Conservation (phyloP, 1,284 basidiomycete genomes). For the Rhodotorula glutinis region DNA sequence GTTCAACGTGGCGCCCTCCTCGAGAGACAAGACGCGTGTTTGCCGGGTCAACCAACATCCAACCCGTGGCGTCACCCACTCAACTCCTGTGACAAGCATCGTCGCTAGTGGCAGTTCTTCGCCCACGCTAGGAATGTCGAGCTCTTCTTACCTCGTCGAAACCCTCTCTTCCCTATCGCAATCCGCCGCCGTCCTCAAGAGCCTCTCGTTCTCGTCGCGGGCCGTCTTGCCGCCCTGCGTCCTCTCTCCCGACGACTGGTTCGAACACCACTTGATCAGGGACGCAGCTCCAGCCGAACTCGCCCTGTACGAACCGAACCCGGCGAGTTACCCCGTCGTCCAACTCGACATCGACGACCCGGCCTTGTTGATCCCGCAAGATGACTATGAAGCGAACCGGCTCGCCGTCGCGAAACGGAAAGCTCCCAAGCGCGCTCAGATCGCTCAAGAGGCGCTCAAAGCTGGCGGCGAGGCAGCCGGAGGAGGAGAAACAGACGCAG, state of each 20-base stretch:
- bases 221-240: constrained; percentile 27
- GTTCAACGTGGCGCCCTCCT: not conserved
- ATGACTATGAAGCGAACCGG: constrained; percentile 15
- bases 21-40: no score
- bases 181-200: constrained; percentile 13
- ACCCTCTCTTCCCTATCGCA: constrained; percentile 17
- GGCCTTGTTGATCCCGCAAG: not conserved
- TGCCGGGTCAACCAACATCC: not conserved
- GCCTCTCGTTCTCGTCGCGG: constrained; percentile 12
- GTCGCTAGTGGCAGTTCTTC: no score
- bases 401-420: constrained; percentile 22
- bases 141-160: constrained; percentile 3
- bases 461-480: no score
- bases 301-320: constrained; percentile 31
- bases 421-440: constrained; percentile 18
- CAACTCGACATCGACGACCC: constrained; percentile 3
- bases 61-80: no score
- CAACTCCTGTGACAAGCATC: no score
- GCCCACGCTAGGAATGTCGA: no score
- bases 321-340: constrained; percentile 6
- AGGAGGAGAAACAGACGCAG: not conserved
- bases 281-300: constrained; percentile 39
- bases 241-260: constrained; percentile 25
- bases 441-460: constrained; percentile 26
- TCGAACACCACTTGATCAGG: constrained; percentile 37